A percentile compares a stretch with the other conserved stretches of the same genome.
Conservation (phyloP, 768 basidiomycete species). For the Russula sp. region DNA sequence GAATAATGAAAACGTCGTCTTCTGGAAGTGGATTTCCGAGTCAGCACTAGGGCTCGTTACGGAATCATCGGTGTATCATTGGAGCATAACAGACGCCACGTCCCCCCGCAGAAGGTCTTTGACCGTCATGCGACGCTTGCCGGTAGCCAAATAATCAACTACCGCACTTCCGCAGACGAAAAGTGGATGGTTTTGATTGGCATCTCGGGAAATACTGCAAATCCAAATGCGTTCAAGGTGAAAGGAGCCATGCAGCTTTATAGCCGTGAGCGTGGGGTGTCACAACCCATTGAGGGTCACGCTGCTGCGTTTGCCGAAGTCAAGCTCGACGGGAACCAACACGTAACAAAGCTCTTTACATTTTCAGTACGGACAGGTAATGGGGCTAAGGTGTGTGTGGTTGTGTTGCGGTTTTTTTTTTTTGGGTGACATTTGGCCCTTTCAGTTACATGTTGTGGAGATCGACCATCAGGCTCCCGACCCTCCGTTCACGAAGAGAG, state of each 20-base stretch:
- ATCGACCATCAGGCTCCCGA: conserved; percentile 94
- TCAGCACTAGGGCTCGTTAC: conserved; percentile 94
- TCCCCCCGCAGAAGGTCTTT: conserved; percentile 90
- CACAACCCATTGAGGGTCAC: conserved; percentile 98
- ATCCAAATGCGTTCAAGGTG: conserved; percentile 96
- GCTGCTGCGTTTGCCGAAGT: conserved; percentile 94
- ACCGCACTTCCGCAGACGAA: conserved; percentile 87
- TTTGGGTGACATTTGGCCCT: conserved; percentile 9
- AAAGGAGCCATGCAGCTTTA: conserved; percentile 99
- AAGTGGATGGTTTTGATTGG: conserved; percentile 98
- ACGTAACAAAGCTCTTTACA: conserved; percentile 85
- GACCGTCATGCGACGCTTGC: conserved; percentile 94
- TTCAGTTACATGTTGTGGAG: conserved; percentile 93
- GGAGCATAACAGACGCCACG: conserved; percentile 73
- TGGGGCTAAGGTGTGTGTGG: conserved; percentile 81
- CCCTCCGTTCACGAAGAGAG: conserved; percentile 93
- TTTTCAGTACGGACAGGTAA: conserved; percentile 96
- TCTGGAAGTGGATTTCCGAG: conserved; percentile 98
- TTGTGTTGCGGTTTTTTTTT: conserved; percentile 1
- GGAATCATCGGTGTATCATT: conserved; percentile 89
- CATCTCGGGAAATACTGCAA: conserved; percentile 87
- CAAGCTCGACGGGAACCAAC: conserved; percentile 84
- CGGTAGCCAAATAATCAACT: conserved; percentile 98
- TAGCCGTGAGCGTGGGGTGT: conserved; percentile 87
- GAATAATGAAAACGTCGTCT: conserved; percentile 91